Base-by-base conservation (phyloP, 2,329 filamentous ascomycete species). In the Ceratocystis colombiana region DNA sequence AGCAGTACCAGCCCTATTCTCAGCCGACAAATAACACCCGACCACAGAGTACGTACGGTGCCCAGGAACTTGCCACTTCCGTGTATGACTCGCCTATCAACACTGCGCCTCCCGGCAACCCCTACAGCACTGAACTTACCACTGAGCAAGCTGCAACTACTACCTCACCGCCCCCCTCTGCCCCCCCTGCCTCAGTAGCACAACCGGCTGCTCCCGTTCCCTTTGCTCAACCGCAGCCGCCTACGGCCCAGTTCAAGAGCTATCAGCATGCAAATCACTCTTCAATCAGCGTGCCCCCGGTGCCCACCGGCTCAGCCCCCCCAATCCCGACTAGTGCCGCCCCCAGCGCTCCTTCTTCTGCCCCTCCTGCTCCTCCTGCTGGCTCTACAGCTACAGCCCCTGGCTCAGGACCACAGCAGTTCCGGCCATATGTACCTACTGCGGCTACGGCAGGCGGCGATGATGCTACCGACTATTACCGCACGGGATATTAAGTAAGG, bases 1-100 rank as follows among this genome's bases (percentile, higher is more conserved):
- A 76, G 33, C 70, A 70, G 62, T 74, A 75, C 68, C 75, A 74
- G 50, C 75, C 79, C 48, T 84, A 84, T 71, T 73, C 77, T 46
- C 73, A 78, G 5, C 83, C 82, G 69, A 72, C 75, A 55, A 80
- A 62, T 68, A 76, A 73, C 66, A 83, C 83, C 66, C 83, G 82
- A 17, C 86, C 85, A 2, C 82, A 86, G 72, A 87, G 84, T 73
- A 88, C 84, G 10, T 88, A 88, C 71, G 85, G 86, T 33, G 83
- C 88, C 0, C 89, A 92, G 75, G 89, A 93, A 76, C 79, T 93
- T 61, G 87, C 88, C 30, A 90, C 88, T 0, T 88, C 88, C 0
- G 84, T 84, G 8, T 92, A 91, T 72, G 88, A 91, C 74, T 88
- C 88, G 2, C 88, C 88, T 53, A 80, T 88, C 48, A 83, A 79